Evolutionary conservation across 2,329 filamentous ascomycete species (phyloP), one percentile per base, ranked within the genome.

Genomic region (Pseudocercospora vitis): DNA sequence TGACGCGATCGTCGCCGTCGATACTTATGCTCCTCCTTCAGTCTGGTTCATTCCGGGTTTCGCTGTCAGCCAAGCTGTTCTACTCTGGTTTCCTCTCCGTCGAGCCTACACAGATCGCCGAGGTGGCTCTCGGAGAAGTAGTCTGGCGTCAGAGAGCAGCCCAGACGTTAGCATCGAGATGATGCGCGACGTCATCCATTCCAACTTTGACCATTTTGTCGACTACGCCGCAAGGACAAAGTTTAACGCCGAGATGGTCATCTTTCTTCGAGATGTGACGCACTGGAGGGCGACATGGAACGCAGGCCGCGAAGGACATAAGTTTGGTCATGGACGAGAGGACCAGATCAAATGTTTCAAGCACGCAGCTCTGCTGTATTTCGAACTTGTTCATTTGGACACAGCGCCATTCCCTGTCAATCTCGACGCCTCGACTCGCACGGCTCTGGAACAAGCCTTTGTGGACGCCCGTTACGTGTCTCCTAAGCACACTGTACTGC

Each of bases 291-390:
- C 29, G 8, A 37, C 32, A 6, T 48, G 45, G 45, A 26, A 9
- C 21, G 8, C 12, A 18, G 14, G n/a, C 11, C 21, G 28, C 23
- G 12, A 19, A n/a, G 40, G n/a, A 11, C 19, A 26, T 26, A 23
- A n/a, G 7, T n/a, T 14, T 11, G 7, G 32, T 5, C 32, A 14
- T 14, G 40, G 23, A 24, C 16, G 16, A 14, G 28, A 35, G 16
- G 18, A 48, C 29, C 18, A 29, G 8, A 21, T 24, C 29, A 48
- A 48, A 18, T 48, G 45, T n/a, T 48, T 35, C 45, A 48, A 48
- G 45, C 45, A 48, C 23, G 45, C 45, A 18, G 45, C 45, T 9
- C 16, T 48, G 45, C 29, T 48, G 9, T 48, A 48, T 29, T 48
- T 48, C 45, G 23, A 23, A 23, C 9, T 48, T 11, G 45, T 48